These are phyloP conservation scores for Podaxis sp. DNA, from an alignment of 768 basidiomycete genomes.

Conservation along the genomic window DNA sequence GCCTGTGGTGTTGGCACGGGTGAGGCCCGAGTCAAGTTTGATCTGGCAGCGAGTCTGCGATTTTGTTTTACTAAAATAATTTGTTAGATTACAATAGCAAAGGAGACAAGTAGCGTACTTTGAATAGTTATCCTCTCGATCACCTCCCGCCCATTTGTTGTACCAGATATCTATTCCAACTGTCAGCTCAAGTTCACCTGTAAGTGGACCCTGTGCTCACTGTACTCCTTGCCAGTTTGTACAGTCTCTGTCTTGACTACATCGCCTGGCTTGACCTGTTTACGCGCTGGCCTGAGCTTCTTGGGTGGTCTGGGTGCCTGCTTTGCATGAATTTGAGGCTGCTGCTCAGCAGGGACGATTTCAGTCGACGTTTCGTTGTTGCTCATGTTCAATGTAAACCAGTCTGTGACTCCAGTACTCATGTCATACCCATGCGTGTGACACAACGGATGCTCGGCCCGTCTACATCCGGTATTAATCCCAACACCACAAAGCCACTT, in stretches of 20 bases:
- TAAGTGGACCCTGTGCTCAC: constrained; percentile 44
- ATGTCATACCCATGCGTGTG: background rate
- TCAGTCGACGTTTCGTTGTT: constrained; percentile 11
- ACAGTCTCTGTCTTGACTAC: constrained; percentile 86
- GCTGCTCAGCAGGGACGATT: constrained; percentile 6
- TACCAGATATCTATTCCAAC: constrained; percentile 85
- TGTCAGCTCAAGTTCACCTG: background rate
- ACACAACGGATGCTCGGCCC: background rate
- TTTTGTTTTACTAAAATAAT: constrained; percentile 74
- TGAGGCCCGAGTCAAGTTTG: constrained; percentile 86
- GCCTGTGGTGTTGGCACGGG: constrained; percentile 91
- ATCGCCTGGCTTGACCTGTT: constrained; percentile 89
- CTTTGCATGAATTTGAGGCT: constrained; percentile 11
- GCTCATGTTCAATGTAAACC: constrained; percentile 11
- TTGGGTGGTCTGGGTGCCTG: constrained; percentile 34
- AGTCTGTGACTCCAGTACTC: background rate
- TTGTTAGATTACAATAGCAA: constrained; percentile 12
- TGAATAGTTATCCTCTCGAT: constrained; percentile 94
- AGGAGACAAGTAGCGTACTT: constrained; percentile 53
- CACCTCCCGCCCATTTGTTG: constrained; percentile 99
- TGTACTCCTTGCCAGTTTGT: constrained; percentile 96
- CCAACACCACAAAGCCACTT: background rate
- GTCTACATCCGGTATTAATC: background rate
- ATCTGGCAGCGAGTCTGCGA: constrained; percentile 92
- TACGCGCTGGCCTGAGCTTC: constrained; percentile 88